Base-by-base conservation (phyloP, 2,329 filamentous ascomycete genomes). In the Leptographium flavum region DNA sequence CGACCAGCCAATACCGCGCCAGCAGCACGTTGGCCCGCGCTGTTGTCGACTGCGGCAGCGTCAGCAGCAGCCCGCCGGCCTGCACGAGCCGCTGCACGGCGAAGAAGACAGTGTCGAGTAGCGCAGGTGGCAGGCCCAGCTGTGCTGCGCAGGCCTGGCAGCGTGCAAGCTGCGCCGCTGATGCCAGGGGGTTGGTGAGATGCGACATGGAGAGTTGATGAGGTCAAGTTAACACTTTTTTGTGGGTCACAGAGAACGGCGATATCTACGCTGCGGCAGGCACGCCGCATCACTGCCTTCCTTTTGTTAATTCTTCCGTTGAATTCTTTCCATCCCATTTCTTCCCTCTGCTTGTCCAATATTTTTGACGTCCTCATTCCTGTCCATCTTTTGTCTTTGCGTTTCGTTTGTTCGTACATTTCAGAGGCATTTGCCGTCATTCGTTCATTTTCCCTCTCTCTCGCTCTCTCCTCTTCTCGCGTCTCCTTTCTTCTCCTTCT, bases 1-100 rank as follows among this genome's bases (percentile, higher is more conserved):
- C 71, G 23, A 69, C 60, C 22, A 87, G 66, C 81, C 84, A 94
- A 63, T 87, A 92, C 14, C 90, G 76, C 43, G 82, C 81, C 30
- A 94, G 76, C 0, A 92, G 64, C 35, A 95, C 78, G 57, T 88
- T 85, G 3, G 88, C 86, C 56, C 87, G 84, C 5, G 87, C 84
- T 33, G 92, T 85, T 33, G 86, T 77, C 53, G 87, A 85, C 59
- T 94, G 87, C 7, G 87, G 84, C 33, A 96, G 70, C 40, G 85
- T 77, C 3, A 98, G 72, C 17, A 96, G 74, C 42, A 93, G 72
- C 27, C 85, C 85, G 11, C 84, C 83, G 21, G 81, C 78, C 62
- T 92, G 85, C 3, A 82, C 85, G 37, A 90, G 73, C 53, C 75
- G 74, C 58, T 83, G 79, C 31, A 81, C 80, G 45, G 80, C 72